These are phyloP conservation scores for Cryptosporidium xiaoi DNA, from an alignment of 169 alveolate genomes.

Conservation along the genomic window DNA sequence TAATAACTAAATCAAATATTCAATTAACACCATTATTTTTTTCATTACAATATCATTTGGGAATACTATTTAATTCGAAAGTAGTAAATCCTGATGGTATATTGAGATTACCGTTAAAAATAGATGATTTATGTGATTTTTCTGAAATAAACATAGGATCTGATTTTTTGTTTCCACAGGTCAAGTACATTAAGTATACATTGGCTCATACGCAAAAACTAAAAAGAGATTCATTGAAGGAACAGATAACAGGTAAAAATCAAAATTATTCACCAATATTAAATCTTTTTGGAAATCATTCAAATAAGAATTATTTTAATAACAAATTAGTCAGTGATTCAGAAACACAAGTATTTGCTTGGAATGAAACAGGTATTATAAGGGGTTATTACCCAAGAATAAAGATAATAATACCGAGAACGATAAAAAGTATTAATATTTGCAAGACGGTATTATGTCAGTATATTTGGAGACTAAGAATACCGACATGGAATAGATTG, in stretches of 20 bases:
- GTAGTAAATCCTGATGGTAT: conserved; percentile 42
- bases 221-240: conserved; percentile 50
- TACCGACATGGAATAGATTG: conserved; percentile 51
- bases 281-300: conserved; percentile 28
- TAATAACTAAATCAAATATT: conserved; percentile 32
- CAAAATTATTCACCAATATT: conserved; percentile 35
- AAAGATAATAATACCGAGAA: conserved; percentile 61
- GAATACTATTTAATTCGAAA: conserved; percentile 49
- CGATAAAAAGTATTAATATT: conserved; percentile 59
- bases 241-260: not conserved
- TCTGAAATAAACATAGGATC: conserved; percentile 39
- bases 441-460: conserved; percentile 46
- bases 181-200: conserved; percentile 60
- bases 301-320: conserved; percentile 7
- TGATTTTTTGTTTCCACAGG: conserved; percentile 60
- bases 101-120: conserved; percentile 50
- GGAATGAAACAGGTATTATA: conserved; percentile 72
- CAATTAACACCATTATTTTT: conserved; percentile 41
- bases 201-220: conserved; percentile 59
- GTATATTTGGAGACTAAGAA: conserved; percentile 53
- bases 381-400: conserved; percentile 64
- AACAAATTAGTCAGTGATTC: conserved; percentile 11
- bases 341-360: conserved; percentile 26
- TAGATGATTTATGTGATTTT: conserved; percentile 74
- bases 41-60: conserved; percentile 68